Base-by-base conservation (phyloP, 2,329 filamentous ascomycete species). In the Diaporthe australafricana region DNA sequence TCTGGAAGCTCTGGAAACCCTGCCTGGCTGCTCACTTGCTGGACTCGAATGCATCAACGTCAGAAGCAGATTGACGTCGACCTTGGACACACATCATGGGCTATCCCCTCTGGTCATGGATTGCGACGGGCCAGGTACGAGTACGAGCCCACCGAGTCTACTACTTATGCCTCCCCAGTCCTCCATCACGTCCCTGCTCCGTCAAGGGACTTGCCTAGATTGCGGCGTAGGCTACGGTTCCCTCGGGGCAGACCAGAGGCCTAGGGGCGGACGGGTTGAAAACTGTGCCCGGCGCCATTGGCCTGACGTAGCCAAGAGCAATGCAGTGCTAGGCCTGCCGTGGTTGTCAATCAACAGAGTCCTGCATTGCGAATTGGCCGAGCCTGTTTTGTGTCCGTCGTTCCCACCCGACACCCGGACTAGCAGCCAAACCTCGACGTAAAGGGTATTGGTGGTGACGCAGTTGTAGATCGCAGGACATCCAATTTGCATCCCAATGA, bases 221-320 rank as follows among this genome's bases (percentile, higher is more conserved):
- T 20, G 14, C 42, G 30, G 42, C 47, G 14, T 22, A 38, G 14
- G 60, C 60, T 50, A 50, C 57, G 30, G 14, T 50, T 35, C 6
- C 38, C 45, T 50, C 60, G 45, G 60, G 30, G n/a, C 16, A 50
- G 14, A 50, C 25, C 60, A 65, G 42, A 50, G 30, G n/a, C 42
- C 42, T 65, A 65, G 60, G 32, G 42, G 60, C 45, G 42, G 27
- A 27, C 60, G 60, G 45, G 45, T 50, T 65, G 30, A 65, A 65
- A 14, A 65, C 60, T 48, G 20, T 65, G 60, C 30, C 60, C 30
- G 60, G 42, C 60, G 42, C 25, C 45, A 65, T 50, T n/a, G 22
- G 60, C 60, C 45, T 65, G 60, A 65, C 60, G 45, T 65, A 65
- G 45, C 45, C 27, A 27, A 48, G 45, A 35, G 16, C 3, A 6